These are phyloP conservation scores for Ophiostoma sp. DNA, from an alignment of 2,329 filamentous ascomycete genomes.

Conservation along the genomic window DNA sequence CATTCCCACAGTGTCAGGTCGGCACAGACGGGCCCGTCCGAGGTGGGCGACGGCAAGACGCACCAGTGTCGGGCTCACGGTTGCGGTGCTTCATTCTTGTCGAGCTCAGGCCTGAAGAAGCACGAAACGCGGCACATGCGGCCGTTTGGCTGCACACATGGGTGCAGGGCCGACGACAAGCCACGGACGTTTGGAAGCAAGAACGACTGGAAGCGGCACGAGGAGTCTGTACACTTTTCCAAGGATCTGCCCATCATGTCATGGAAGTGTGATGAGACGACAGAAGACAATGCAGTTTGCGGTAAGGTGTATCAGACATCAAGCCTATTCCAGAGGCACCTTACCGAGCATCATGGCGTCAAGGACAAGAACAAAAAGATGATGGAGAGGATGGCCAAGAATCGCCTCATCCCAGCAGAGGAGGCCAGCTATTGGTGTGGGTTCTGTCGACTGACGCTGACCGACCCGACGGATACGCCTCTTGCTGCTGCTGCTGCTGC, in stretches of 20 bases:
- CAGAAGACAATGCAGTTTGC: background rate
- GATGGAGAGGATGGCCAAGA: slow-evolving; percentile 45
- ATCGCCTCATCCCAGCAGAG: slow-evolving; percentile 59
- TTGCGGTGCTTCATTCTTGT: background rate
- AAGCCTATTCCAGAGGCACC: background rate
- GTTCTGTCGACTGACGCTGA: slow-evolving; percentile 60
- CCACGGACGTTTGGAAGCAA: slow-evolving; percentile 77
- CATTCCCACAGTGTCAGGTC: background rate
- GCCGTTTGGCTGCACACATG: slow-evolving; percentile 73
- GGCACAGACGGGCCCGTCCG: background rate
- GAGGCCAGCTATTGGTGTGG: slow-evolving; percentile 78
- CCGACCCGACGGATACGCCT: slow-evolving; percentile 34
- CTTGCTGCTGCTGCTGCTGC: background rate
- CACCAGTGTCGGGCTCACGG: background rate
- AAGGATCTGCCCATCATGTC: slow-evolving; percentile 30
- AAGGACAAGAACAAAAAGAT: slow-evolving; percentile 32
- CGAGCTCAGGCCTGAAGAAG: slow-evolving; percentile 43
- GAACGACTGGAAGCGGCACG: slow-evolving; percentile 90
- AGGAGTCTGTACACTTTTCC: slow-evolving; percentile 66
- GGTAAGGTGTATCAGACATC: background rate
- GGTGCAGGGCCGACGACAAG: slow-evolving; percentile 27
- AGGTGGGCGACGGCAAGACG: background rate
- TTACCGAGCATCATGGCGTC: slow-evolving; percentile 40
- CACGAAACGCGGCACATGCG: slow-evolving; percentile 75
- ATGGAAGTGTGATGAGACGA: slow-evolving; percentile 61